Conservation (phyloP, 495 filamentous ascomycete genomes). For the Clavariopsis aquatica region DNA sequence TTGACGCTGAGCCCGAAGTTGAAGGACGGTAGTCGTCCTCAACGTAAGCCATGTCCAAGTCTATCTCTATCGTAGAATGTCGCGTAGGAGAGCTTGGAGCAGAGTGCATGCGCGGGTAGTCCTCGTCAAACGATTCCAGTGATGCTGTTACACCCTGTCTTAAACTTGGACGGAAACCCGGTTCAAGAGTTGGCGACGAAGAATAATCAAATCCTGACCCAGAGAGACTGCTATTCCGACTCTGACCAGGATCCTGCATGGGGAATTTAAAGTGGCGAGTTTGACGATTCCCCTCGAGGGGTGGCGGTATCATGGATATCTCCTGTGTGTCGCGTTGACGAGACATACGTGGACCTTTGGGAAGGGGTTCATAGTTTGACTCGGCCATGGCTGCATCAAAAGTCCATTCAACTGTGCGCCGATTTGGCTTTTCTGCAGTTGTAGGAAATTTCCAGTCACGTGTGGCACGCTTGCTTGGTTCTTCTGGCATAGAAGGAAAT, state of each 20-base stretch:
- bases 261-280: constrained; percentile 37
- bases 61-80: constrained; percentile 46
- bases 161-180: constrained; percentile 41
- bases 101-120: constrained; percentile 36
- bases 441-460: constrained; percentile 30
- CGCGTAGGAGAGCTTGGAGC: constrained; percentile 39
- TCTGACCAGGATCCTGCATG: constrained; percentile 8
- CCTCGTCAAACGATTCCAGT: constrained; percentile 39
- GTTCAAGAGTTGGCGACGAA: constrained; percentile 33
- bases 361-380: constrained; percentile 22
- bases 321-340: constrained; percentile 29
- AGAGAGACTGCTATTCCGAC: constrained; percentile 13
- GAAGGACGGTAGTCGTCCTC: constrained; percentile 41
- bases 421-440: constrained; percentile 22
- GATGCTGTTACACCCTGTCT: constrained; percentile 44
- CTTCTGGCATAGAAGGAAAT: constrained; percentile 53
- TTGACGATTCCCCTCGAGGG: constrained; percentile 20
- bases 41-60: constrained; percentile 37
- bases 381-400: constrained; percentile 36
- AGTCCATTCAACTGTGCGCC: constrained; percentile 33
- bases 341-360: constrained; percentile 10
- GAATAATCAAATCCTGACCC: constrained; percentile 31
- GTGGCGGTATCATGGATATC: constrained; percentile 8
- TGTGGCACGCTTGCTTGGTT: constrained; percentile 12
- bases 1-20: constrained; percentile 41